Conservation (phyloP, 768 basidiomycete species). For the Cyclocybe cylindracea region DNA sequence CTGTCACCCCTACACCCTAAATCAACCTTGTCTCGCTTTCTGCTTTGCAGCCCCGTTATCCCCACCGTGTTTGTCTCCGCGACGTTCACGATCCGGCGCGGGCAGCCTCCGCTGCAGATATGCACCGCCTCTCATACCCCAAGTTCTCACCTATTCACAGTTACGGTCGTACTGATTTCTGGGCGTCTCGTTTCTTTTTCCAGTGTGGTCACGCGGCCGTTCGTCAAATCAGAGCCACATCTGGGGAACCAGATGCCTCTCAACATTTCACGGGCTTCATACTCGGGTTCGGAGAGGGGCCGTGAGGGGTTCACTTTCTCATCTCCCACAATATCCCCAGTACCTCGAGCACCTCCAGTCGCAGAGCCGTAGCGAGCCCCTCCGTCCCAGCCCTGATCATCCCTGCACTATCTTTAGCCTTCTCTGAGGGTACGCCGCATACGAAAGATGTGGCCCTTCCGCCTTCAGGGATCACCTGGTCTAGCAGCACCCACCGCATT, state of each 20-base stretch:
- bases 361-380: neutral
- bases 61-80: neutral
- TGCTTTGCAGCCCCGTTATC: neutral
- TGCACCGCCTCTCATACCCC: neutral
- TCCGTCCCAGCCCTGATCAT: slow-evolving; percentile 5
- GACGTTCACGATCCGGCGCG: too few relatives aligned
- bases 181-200: slow-evolving; percentile 7
- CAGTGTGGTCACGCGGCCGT: slow-evolving; percentile 40
- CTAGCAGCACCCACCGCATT: neutral
- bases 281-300: slow-evolving; percentile 11
- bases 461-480: too few relatives aligned
- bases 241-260: slow-evolving; percentile 65
- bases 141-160: neutral
- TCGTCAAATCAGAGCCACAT: slow-evolving; percentile 54
- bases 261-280: slow-evolving; percentile 36
- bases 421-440: neutral
- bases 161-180: slow-evolving; percentile 5
- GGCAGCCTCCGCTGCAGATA: too few relatives aligned
- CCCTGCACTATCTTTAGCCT: slow-evolving; percentile 7
- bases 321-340: slow-evolving; percentile 17
- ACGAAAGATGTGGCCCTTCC: too few relatives aligned
- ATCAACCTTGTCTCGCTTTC: neutral
- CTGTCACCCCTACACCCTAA: slow-evolving; percentile 4
- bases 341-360: slow-evolving; percentile 1
- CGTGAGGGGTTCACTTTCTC: neutral